phyloP scores from a whole-genome alignment of 495 filamentous ascomycete genomes.

The Neurospora africana region DNA sequence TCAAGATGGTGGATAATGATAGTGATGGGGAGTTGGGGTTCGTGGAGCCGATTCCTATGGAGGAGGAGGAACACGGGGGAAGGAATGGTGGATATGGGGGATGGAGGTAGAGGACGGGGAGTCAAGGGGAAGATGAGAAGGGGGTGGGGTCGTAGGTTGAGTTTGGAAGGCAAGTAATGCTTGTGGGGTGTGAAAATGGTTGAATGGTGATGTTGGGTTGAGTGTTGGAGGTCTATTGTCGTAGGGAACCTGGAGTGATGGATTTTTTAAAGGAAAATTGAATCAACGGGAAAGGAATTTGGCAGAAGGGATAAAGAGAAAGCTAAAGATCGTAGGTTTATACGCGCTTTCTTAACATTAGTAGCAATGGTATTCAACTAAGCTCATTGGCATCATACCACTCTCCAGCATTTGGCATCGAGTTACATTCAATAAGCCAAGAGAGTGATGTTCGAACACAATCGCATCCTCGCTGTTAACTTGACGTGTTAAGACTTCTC shows the following conservation, averaged over 20 bases:
- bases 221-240: too few species aligned
- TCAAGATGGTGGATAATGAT: constrained; percentile 44
- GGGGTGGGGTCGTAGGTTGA: too few species aligned
- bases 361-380: background rate
- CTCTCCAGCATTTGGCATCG: background rate
- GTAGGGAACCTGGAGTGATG: background rate
- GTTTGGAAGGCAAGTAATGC: too few species aligned
- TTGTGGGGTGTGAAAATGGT: too few species aligned
- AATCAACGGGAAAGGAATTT: too few species aligned
- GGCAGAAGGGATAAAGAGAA: background rate
- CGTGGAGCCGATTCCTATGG: constrained; percentile 18
- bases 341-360: background rate
- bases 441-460: background rate
- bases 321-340: background rate
- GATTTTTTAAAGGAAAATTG: too few species aligned
- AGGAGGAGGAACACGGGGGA: too few species aligned
- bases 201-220: too few species aligned
- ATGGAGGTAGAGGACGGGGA: background rate
- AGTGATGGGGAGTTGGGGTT: constrained; percentile 8
- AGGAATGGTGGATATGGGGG: background rate
- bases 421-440: background rate
- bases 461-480: background rate
- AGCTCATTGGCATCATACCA: background rate
- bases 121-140: too few species aligned
- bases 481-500: background rate